phyloP scores from a whole-genome alignment of 176 grass and related monocot species.

The Musa itinerans region DNA sequence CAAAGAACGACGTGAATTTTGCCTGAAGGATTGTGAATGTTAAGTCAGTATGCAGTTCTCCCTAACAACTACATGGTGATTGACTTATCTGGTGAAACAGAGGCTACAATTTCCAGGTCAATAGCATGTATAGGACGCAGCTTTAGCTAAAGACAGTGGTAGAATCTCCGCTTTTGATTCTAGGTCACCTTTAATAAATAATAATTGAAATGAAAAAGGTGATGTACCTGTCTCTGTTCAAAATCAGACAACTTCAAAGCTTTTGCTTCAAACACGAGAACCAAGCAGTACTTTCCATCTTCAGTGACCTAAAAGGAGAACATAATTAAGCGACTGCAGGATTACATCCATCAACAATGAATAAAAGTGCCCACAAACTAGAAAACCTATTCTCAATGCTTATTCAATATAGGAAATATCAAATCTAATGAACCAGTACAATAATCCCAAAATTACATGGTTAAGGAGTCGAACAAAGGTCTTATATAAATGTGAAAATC shows the following conservation, averaged over 20 bases:
- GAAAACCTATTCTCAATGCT: background rate
- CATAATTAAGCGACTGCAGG: background rate
- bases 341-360: background rate
- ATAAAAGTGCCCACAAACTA: background rate
- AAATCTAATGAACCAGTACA: no score
- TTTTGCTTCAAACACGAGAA: conserved; percentile 66
- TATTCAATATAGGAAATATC: no score
- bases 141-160: background rate
- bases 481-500: no score
- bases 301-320: conserved; percentile 37
- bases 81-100: background rate
- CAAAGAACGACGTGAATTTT: conserved; percentile 46
- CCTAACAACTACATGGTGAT: background rate
- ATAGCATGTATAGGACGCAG: background rate
- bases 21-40: conserved; percentile 23
- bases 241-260: conserved; percentile 37
- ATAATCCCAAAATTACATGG: no score
- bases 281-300: conserved; percentile 41
- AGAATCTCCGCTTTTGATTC: background rate
- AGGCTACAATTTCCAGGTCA: background rate
- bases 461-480: no score
- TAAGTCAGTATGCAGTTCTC: background rate
- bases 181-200: background rate
- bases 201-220: background rate
- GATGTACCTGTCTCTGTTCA: conserved; percentile 31